These are phyloP conservation scores for Jimgerdemannia lactiflua DNA, from an alignment of 192 early-diverging fungal species.

Conservation along the genomic window DNA sequence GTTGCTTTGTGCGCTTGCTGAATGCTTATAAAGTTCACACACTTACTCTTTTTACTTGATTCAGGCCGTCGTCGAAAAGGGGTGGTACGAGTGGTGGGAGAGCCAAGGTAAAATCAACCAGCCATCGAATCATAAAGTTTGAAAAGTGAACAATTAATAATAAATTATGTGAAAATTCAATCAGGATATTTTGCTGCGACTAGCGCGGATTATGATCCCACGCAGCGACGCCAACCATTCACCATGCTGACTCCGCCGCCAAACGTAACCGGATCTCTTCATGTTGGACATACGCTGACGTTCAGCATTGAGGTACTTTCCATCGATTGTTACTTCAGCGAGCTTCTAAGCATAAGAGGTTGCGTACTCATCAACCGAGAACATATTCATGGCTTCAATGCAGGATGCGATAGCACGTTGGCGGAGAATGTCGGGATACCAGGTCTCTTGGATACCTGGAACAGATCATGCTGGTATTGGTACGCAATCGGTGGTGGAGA, in stretches of 20 bases:
- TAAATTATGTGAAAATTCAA: neutral
- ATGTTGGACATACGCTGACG: slow-evolving; percentile 92
- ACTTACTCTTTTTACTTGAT: neutral
- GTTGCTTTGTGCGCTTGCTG: neutral
- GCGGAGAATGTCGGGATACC: slow-evolving; percentile 91
- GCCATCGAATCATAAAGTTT: neutral
- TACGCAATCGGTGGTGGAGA: slow-evolving; percentile 95
- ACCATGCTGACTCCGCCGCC: slow-evolving; percentile 94
- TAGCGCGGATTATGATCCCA: slow-evolving; percentile 17
- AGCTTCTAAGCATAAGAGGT: too few species aligned
- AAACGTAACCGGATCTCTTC: slow-evolving; percentile 95
- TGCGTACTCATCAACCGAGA: too few species aligned
- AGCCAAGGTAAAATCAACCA: slow-evolving; percentile 47
- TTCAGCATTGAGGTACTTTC: slow-evolving; percentile 74
- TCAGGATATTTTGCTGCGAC: slow-evolving; percentile 28
- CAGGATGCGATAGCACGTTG: slow-evolving; percentile 66
- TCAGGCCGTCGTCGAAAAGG: slow-evolving; percentile 69
- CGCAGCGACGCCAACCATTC: slow-evolving; percentile 47
- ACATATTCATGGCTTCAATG: neutral
- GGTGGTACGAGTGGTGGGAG: slow-evolving; percentile 98
- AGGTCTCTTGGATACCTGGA: slow-evolving; percentile 91
- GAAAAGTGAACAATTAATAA: neutral
- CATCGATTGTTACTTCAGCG: neutral
- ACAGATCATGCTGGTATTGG: slow-evolving; percentile 98
- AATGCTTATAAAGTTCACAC: neutral